Percentiles rank a stretch among this genome's conserved stretches.
phyloP scores from a whole-genome alignment of 805 yeast species.

The Cyberlindnera veronae region DNA sequence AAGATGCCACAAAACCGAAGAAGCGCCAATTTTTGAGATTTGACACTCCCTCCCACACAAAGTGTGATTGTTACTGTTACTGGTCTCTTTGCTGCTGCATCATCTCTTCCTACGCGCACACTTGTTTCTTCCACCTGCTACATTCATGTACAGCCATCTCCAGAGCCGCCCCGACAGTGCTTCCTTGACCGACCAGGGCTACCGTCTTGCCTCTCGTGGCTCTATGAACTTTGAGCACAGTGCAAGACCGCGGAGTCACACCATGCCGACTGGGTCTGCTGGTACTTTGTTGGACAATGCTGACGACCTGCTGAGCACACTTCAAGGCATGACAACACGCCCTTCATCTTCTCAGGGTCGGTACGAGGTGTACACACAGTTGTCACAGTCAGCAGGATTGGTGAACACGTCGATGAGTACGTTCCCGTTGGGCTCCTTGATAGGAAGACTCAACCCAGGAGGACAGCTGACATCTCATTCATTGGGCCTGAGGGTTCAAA shows the following conservation, averaged over 20 bases:
- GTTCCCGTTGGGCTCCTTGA: constrained; percentile 24
- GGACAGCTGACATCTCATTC: constrained; percentile 27
- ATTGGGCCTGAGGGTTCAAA: constrained; percentile 33
- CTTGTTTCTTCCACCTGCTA: background rate
- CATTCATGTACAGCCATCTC: background rate
- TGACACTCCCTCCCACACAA: too few species aligned
- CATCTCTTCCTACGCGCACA: too few species aligned
- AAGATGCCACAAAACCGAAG: background rate
- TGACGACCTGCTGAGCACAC: constrained; percentile 14
- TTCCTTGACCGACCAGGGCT: constrained; percentile 1
- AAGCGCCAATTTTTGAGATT: background rate
- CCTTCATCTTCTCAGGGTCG: constrained; percentile 14
- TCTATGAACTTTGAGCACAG: constrained; percentile 10
- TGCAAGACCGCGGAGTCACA: constrained; percentile 3
- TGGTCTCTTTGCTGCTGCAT: too few species aligned
- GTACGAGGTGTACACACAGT: constrained; percentile 14
- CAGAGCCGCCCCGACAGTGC: constrained; percentile 4
- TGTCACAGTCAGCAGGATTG: constrained; percentile 8
- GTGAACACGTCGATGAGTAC: constrained; percentile 8
- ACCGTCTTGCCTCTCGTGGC: constrained; percentile 4
- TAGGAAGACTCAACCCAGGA: constrained; percentile 23
- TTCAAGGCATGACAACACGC: constrained; percentile 17
- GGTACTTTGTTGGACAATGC: constrained; percentile 9
- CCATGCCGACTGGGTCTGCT: constrained; percentile 3
- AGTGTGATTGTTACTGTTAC: too few species aligned